These are phyloP conservation scores for Avena atlantica DNA, from an alignment of 176 grass and related monocot species.

Conservation along the genomic window DNA sequence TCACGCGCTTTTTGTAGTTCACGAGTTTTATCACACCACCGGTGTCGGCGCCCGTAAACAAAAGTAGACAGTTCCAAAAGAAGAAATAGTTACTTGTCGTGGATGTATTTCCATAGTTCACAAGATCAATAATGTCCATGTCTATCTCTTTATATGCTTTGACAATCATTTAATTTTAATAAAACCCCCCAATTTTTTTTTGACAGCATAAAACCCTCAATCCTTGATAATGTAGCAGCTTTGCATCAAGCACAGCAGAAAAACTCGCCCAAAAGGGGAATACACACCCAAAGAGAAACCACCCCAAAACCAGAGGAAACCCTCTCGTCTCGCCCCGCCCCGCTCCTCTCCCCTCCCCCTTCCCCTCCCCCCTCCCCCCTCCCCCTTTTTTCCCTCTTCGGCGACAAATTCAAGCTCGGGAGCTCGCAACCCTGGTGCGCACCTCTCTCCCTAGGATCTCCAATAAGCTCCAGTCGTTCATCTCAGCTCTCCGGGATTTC, in stretches of 20 bases:
- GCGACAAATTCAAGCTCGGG: conserved; percentile 39
- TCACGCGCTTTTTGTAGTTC: too few relatives aligned
- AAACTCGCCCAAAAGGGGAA: neutral
- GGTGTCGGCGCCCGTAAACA: neutral
- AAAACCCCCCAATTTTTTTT: neutral
- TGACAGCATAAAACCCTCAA: neutral
- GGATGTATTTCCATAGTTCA: neutral
- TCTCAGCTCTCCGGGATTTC: conserved; percentile 2
- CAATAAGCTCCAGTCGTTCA: conserved; percentile 9
- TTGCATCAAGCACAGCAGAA: neutral
- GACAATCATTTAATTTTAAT: neutral
- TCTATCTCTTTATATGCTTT: neutral
- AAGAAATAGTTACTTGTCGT: neutral
- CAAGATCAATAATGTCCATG: neutral
- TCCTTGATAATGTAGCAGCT: neutral
- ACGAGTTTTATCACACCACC: too few relatives aligned
- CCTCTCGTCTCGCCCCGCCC: conserved; percentile 20
- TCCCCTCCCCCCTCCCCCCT: neutral
- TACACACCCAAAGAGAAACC: conserved; percentile 25
- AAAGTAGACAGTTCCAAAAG: neutral
- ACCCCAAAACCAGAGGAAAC: conserved; percentile 47
- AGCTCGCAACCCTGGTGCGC: conserved; percentile 37
- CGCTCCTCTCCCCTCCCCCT: neutral
- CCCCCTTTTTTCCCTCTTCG: neutral
- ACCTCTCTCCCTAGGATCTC: neutral